Percentiles rank a stretch among this genome's conserved stretches.
Evolutionary conservation across 2,329 filamentous ascomycete genomes (phyloP).

Genomic region (Pseudogymnoascus sp.): DNA sequence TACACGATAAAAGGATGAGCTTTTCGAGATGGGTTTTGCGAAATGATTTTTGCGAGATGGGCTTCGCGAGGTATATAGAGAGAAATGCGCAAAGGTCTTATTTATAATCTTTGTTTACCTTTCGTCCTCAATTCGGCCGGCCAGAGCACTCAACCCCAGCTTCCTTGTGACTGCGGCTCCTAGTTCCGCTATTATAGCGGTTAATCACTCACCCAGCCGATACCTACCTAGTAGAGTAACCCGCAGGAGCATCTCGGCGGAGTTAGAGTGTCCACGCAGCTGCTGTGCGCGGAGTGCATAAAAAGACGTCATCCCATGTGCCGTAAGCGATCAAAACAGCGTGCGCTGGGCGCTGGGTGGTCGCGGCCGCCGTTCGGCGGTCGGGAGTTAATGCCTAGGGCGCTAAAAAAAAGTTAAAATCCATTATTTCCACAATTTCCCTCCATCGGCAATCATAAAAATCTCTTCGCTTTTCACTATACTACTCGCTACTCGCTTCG

Average conservation of each 20-base stretch:
- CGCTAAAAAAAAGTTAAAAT: background rate
- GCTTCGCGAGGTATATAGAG: background rate
- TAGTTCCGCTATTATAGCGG: background rate
- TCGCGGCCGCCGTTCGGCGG: background rate
- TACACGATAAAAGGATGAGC: background rate
- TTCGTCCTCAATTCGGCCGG: background rate
- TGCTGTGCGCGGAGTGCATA: background rate
- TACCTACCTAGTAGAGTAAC: background rate
- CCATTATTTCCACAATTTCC: background rate
- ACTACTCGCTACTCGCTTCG: background rate
- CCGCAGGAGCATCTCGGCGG: background rate
- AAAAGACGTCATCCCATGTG: background rate
- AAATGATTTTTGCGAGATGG: too few species aligned
- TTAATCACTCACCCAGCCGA: background rate
- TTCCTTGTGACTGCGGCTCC: background rate
- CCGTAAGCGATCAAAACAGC: background rate
- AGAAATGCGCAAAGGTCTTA: background rate
- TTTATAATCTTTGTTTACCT: background rate
- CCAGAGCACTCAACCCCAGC: background rate
- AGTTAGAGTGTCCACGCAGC: background rate
- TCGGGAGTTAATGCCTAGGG: background rate
- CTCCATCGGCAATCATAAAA: background rate
- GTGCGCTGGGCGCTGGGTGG: background rate
- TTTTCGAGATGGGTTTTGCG: background rate
- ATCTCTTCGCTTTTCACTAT: background rate